Base-by-base conservation (phyloP, 2,329 filamentous ascomycete genomes). In the Hortaea werneckii region DNA sequence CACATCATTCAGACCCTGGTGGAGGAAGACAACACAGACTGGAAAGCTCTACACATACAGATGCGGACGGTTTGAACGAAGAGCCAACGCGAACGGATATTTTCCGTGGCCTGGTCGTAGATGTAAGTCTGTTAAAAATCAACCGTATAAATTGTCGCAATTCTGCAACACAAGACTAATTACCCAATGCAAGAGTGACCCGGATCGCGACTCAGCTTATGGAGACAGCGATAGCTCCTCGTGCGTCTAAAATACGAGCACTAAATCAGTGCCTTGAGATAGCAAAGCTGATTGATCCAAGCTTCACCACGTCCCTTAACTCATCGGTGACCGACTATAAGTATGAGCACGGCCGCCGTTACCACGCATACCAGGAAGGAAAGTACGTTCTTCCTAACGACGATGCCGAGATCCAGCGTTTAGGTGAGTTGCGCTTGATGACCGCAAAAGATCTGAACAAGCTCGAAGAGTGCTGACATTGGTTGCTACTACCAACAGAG, bases 361-460 rank as follows among this genome's bases (percentile, higher is more conserved):
- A 54, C 34, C 52, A 54, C 40, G 41, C 41, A 10, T 47, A 49
- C 40, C 35, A 41, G 10, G 35, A 39, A 12, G 45, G 41, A n/a
- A 37, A 47, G 20, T 57, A 57, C 45, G 40, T 47, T 13, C 28
- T 49, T 10, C 58, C 54, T 27, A 55, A 56, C 41, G 54, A 57
- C 35, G 50, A 56, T 29, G 10, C 28, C 8, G 53, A 55, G 42
- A 46, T 46, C 28, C 42, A 54, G 28, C 51, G 53, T 27, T 34
- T 49, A 37, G 49, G 40, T 38, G 42, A 30, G 32, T 35, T 20
- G 20, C 20, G 20, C 20, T 20, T 20, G 20, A 20, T 20, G 20
- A 20, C 20, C 20, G 20, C 4, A 20, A 20, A 20, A 20, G 20
- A 10, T 12, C 12, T 13, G 37, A 20, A 8, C 11, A 10, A 20